Percentiles rank a stretch among this genome's conserved stretches.
Evolutionary conservation across 2,329 filamentous ascomycete genomes (phyloP).

Genomic region (Ciborinia camelliae): DNA sequence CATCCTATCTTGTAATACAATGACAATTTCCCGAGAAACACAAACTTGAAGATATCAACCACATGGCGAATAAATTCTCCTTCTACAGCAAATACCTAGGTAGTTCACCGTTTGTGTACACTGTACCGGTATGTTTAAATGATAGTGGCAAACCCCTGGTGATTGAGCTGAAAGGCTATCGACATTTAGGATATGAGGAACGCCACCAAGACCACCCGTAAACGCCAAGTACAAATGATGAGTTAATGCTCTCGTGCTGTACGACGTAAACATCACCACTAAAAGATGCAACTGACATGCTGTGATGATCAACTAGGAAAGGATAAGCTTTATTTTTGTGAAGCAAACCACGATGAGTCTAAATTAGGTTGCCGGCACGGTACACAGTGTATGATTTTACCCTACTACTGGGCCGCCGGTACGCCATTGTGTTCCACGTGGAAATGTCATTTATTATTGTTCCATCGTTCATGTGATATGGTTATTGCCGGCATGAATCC

Average conservation of each 20-base stretch:
- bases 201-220: not conserved
- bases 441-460: not conserved
- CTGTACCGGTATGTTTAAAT: too few species aligned
- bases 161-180: not conserved
- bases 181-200: not conserved
- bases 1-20: not conserved
- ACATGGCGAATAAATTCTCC: not conserved
- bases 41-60: not conserved
- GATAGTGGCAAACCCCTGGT: not conserved
- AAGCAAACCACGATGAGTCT: not conserved
- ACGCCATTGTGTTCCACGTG: slow-evolving; percentile 9
- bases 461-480: not conserved
- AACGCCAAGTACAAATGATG: slow-evolving; percentile 4
- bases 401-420: not conserved
- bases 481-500: not conserved
- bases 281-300: not conserved
- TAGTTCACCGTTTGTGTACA: not conserved
- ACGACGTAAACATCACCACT: not conserved
- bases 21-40: slow-evolving; percentile 4
- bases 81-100: not conserved
- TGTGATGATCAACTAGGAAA: not conserved
- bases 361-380: not conserved
- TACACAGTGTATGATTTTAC: not conserved
- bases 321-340: too few species aligned
- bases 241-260: not conserved